phyloP scores from a whole-genome alignment of 768 basidiomycete genomes.

The Pleurotus tuoliensis region DNA sequence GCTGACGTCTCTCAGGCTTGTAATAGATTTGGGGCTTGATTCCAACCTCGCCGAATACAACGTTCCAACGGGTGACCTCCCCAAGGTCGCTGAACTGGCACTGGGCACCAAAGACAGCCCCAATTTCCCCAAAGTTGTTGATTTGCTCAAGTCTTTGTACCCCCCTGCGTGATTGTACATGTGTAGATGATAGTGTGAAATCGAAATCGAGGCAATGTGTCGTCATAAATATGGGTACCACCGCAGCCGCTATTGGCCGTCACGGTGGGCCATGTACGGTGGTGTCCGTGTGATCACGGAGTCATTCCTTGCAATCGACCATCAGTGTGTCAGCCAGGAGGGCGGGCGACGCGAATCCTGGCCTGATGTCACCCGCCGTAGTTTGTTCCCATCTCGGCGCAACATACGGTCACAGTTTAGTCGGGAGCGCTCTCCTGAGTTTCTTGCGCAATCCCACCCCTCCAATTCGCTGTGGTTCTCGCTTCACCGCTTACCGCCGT shows the following conservation, averaged over 20 bases:
- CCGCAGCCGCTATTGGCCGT: neutral
- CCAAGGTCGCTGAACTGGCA: slow-evolving; percentile 47
- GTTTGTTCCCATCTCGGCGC: neutral
- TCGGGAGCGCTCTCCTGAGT: neutral
- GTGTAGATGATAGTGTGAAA: neutral
- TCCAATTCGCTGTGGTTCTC: neutral
- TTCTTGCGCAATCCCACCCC: neutral
- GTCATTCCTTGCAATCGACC: too few species aligned
- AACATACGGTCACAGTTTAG: neutral
- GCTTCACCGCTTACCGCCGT: slow-evolving; percentile 1
- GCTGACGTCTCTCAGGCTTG: slow-evolving; percentile 40
- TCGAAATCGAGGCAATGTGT: neutral
- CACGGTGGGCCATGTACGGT: too few species aligned
- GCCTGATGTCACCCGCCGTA: neutral
- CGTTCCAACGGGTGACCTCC: slow-evolving; percentile 55
- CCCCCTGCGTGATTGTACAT: slow-evolving; percentile 1
- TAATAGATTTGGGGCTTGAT: slow-evolving; percentile 54
- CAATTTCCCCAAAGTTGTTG: slow-evolving; percentile 36
- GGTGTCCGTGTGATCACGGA: neutral
- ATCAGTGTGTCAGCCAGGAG: too few species aligned
- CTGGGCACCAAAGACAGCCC: slow-evolving; percentile 40
- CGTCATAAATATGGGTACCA: neutral
- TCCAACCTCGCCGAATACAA: slow-evolving; percentile 57
- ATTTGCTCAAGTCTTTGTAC: slow-evolving; percentile 47
- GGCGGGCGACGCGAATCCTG: neutral